Evolutionary conservation across 2,329 filamentous ascomycete species (phyloP).

Genomic region (Pseudopyricularia javanii): DNA sequence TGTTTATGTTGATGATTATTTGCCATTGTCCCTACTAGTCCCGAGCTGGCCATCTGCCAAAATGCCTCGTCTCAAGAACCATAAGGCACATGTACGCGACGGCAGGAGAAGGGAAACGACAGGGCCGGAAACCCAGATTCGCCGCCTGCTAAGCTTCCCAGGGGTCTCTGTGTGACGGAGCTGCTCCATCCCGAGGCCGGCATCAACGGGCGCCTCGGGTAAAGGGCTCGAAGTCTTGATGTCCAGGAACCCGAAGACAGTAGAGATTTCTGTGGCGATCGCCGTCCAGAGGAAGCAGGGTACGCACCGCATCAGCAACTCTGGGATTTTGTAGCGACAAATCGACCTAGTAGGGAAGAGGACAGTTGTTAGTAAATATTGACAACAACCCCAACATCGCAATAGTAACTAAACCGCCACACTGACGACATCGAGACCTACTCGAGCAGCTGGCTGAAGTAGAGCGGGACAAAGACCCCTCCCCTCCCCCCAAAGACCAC

Average conservation of each 20-base stretch:
- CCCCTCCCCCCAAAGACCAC: conserved; percentile 46
- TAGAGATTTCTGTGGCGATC: conserved; percentile 44
- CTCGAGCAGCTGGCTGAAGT: conserved; percentile 59
- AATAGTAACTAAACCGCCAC: conserved; percentile 33
- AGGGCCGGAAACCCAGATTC: conserved; percentile 54
- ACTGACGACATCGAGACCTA: conserved; percentile 29
- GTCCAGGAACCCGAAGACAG: conserved; percentile 38
- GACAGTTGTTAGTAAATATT: conserved; percentile 30
- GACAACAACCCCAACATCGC: conserved; percentile 32
- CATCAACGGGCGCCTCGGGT: conserved; percentile 24
- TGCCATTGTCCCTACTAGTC: too few relatives aligned
- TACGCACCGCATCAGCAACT: conserved; percentile 33
- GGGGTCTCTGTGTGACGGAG: conserved; percentile 50
- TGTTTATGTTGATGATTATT: too few relatives aligned
- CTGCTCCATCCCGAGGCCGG: conserved; percentile 48
- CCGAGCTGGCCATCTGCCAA: background rate
- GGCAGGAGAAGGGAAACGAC: conserved; percentile 30
- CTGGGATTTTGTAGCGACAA: conserved; percentile 38
- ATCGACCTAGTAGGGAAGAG: conserved; percentile 25
- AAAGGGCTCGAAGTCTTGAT: conserved; percentile 15
- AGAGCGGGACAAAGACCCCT: conserved; percentile 59
- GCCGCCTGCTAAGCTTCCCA: conserved; percentile 41
- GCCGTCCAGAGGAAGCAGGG: conserved; percentile 47
- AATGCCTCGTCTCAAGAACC: conserved; percentile 22
- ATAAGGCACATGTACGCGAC: conserved; percentile 38